phyloP scores from a whole-genome alignment of 345 rosid genomes.

The Toxicodendron radicans region DNA sequence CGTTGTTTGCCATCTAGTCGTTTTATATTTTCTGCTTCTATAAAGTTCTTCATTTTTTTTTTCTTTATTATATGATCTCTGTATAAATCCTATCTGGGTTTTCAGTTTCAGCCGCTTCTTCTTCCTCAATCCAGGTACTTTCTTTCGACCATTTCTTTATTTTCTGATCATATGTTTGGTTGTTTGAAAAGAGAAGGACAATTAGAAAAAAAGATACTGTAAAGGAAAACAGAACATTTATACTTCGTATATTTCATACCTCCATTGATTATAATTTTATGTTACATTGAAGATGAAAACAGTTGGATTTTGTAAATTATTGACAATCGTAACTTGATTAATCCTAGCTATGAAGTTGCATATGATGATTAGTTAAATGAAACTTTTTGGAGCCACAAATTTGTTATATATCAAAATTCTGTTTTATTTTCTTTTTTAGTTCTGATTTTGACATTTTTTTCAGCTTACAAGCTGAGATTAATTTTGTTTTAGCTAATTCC shows the following conservation, averaged over 20 bases:
- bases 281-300: not conserved
- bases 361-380: not conserved
- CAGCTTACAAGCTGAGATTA: not conserved
- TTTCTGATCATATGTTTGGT: not conserved
- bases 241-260: too few species aligned
- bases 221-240: not conserved
- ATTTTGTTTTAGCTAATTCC: not conserved
- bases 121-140: conserved; percentile 40
- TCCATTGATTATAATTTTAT: too few species aligned
- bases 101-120: conserved; percentile 25
- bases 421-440: not conserved
- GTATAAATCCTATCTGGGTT: conserved; percentile 38
- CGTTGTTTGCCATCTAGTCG: not conserved
- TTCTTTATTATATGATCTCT: not conserved
- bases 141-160: not conserved
- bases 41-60: too few species aligned
- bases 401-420: not conserved
- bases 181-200: not conserved
- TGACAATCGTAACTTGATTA: not conserved
- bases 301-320: not conserved
- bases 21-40: conserved; percentile 2
- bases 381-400: not conserved
- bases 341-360: not conserved
- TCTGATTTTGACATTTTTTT: not conserved
- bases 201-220: not conserved